Conservation (phyloP, 306 rosid species). For the Luffa aegyptiaca region DNA sequence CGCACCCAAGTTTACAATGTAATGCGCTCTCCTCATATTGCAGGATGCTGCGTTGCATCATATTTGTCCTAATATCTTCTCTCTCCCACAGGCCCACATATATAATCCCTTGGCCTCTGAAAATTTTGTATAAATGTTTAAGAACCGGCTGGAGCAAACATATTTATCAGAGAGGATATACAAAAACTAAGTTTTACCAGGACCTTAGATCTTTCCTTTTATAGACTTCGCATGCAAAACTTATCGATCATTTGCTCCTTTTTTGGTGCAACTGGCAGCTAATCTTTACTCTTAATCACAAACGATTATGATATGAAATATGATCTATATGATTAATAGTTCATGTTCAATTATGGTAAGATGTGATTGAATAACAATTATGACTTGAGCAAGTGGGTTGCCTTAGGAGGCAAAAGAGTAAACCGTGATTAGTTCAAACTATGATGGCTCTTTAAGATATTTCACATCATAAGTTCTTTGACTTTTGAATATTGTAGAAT, state of each 20-base stretch:
- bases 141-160: neutral
- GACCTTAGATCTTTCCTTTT: neutral
- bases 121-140: neutral
- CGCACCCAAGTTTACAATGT: neutral
- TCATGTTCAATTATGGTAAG: neutral
- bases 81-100: neutral
- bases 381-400: neutral
- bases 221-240: neutral
- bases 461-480: neutral
- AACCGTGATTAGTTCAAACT: neutral
- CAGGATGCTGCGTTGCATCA: neutral
- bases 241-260: neutral
- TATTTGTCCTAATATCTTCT: neutral
- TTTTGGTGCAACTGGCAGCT: neutral
- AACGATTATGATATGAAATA: neutral
- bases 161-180: neutral
- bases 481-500: neutral
- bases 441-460: neutral
- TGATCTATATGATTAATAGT: neutral
- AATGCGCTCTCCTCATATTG: neutral
- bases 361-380: neutral
- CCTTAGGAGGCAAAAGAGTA: neutral
- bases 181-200: neutral
- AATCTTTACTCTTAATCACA: neutral
- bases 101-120: slow-evolving; percentile 1